Conservation (phyloP, 345 rosid species). For the Salix exigua region DNA sequence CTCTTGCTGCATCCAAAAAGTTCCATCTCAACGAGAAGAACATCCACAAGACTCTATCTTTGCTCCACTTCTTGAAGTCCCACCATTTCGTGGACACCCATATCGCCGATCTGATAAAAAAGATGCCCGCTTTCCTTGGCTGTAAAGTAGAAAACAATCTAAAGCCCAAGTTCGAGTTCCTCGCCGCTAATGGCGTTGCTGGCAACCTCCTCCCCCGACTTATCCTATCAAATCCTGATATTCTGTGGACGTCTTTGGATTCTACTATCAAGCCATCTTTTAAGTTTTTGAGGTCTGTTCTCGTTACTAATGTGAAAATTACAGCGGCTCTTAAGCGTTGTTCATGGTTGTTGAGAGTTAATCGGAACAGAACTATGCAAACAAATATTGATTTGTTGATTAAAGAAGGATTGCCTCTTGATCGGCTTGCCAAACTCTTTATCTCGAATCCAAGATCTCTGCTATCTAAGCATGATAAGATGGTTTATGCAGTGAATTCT, state of each 20-base stretch:
- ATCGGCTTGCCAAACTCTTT: neutral
- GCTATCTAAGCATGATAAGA: neutral
- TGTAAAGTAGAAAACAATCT: slow-evolving; percentile 3
- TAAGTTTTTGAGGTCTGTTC: slow-evolving; percentile 7
- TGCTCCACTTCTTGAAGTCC: slow-evolving; percentile 9
- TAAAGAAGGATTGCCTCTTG: slow-evolving; percentile 14
- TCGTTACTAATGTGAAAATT: slow-evolving; percentile 10
- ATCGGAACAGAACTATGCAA: slow-evolving; percentile 7
- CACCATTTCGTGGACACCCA: slow-evolving; percentile 16
- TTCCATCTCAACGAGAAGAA: neutral
- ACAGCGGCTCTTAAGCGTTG: slow-evolving; percentile 8
- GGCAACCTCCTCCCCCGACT: slow-evolving; percentile 15
- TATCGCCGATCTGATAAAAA: slow-evolving; percentile 15
- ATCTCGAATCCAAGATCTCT: neutral
- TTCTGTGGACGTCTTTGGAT: slow-evolving; percentile 11
- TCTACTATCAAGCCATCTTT: slow-evolving; percentile 16
- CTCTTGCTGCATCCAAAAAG: neutral
- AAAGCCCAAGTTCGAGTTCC: slow-evolving; percentile 19
- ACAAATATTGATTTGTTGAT: slow-evolving; percentile 17
- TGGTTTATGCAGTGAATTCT: slow-evolving; percentile 5
- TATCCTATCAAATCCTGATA: slow-evolving; percentile 12
- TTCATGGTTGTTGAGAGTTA: slow-evolving; percentile 8
- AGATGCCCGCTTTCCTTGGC: slow-evolving; percentile 1
- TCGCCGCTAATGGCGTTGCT: slow-evolving; percentile 10
- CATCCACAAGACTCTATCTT: neutral